Evolutionary conservation across 306 rosid genomes (phyloP).

Genomic region (Oxytropis ochrocephala): DNA sequence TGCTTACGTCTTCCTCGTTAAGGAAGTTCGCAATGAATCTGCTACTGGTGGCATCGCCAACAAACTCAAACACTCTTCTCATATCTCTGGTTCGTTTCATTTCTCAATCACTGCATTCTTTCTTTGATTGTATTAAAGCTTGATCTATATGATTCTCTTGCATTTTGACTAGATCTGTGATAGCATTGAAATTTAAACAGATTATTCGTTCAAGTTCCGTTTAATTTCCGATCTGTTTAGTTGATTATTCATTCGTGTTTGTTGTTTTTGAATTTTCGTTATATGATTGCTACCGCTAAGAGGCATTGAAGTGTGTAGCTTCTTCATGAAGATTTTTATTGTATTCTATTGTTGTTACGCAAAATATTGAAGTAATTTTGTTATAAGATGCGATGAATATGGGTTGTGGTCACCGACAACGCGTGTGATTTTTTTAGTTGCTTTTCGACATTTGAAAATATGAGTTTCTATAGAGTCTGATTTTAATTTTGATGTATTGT

Average conservation of each 20-base stretch:
- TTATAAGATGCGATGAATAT: neutral
- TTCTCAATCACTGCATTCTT: neutral
- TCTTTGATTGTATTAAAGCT: neutral
- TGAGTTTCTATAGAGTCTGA: neutral
- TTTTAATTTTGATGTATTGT: slow-evolving; percentile 1
- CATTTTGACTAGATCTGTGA: neutral
- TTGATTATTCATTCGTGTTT: slow-evolving; percentile 5
- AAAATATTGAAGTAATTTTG: neutral
- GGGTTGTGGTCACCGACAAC: neutral
- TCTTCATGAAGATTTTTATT: neutral
- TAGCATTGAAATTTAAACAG: neutral
- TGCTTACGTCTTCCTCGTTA: slow-evolving; percentile 78
- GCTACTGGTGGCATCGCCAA: slow-evolving; percentile 45
- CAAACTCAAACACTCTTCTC: slow-evolving; percentile 72
- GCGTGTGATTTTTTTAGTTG: neutral
- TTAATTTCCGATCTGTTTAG: slow-evolving; percentile 11
- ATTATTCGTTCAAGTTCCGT: neutral
- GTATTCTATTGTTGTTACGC: neutral
- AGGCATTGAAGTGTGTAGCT: neutral
- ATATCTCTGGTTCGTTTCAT: slow-evolving; percentile 57
- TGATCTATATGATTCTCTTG: slow-evolving; percentile 29
- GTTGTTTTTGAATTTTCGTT: neutral
- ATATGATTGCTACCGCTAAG: neutral
- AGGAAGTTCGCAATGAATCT: slow-evolving; percentile 57
- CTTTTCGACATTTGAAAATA: neutral